Evolutionary conservation across 139 green algal genomes (phyloP).

Genomic region (Zygnema cylindricum): DNA sequence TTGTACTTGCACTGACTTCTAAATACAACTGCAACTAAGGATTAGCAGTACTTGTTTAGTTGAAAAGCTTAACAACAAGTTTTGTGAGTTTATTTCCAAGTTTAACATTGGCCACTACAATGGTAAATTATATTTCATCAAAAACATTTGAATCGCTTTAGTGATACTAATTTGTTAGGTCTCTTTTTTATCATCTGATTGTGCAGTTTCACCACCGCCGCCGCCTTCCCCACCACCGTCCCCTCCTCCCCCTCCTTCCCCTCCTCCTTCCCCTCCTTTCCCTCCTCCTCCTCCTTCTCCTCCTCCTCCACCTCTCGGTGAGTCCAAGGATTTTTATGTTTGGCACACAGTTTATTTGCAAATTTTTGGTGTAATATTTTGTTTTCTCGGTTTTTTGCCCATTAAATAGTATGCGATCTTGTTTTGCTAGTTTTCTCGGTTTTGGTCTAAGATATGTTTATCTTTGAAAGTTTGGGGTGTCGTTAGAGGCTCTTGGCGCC

Average conservation of each 20-base stretch:
- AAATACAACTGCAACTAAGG: too few relatives aligned
- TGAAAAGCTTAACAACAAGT: too few relatives aligned
- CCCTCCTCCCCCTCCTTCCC: not conserved
- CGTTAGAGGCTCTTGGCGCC: too few relatives aligned
- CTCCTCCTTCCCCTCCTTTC: not conserved
- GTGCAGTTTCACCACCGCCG: not conserved
- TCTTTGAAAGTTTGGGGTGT: too few relatives aligned
- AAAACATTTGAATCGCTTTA: not conserved
- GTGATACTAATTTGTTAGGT: not conserved
- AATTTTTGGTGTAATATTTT: not conserved
- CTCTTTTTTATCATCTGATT: slow-evolving; percentile 3
- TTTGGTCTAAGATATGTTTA: too few relatives aligned
- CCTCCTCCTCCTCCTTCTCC: not conserved
- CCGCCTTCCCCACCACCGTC: not conserved
- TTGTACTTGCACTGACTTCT: too few relatives aligned
- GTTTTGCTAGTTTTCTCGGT: too few relatives aligned
- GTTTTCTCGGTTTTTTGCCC: not conserved
- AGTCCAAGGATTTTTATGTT: not conserved
- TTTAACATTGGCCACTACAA: too few relatives aligned
- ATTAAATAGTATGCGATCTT: not conserved
- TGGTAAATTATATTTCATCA: not conserved
- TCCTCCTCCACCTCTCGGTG: not conserved
- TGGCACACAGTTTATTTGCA: not conserved
- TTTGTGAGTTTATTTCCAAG: too few relatives aligned
- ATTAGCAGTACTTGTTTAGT: too few relatives aligned